Base-by-base conservation (phyloP, 179 eudicot genomes). In the Amaranthus tricolor region DNA sequence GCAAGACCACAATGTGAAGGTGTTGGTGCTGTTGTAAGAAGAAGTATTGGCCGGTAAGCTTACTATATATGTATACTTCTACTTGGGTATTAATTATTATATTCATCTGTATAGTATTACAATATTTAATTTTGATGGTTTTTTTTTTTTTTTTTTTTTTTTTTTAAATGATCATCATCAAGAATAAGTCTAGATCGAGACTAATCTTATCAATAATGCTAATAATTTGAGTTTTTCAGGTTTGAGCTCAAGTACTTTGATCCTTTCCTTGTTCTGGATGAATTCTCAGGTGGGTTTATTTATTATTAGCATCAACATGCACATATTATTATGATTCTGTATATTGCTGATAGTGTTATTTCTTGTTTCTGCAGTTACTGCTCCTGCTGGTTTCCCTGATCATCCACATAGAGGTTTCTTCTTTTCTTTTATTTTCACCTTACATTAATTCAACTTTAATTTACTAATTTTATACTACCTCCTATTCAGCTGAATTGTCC, bases 311-410 rank as follows among this genome's bases (percentile, higher is more conserved):
- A 2, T n/a, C 4, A 66, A 19, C 40, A 31, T n/a, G n/a, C n/a
- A n/a, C n/a, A n/a, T 66, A 5, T 5, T 49, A 24, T 24, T 24
- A 2, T 66, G 16, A 19, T n/a, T n/a, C n/a, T 2, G 17, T 15
- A 6, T 56, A 48, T 66, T 66, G 16, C 6, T 66, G 19, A 10
- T 19, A 21, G 17, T 16, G 4, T 48, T 44, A 13, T 24, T 19
- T 7, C 19, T 59, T 10, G 45, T 10, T 60, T 10, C 54, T 80
- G 60, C 84, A 93, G 98, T 91, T 54, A 68, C 96, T 72, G 92
- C 96, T 74, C 97, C 97, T 52, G 93, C 89, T 84, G 98, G 96
- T 60, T 93, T 93, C 78, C 97, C 98, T 74, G 98, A 93, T 87
- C 98, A 93, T 82, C 98, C 98, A 59, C 98, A 93, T 68, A 90